A percentile compares a stretch with the other conserved stretches of the same genome.
Evolutionary conservation across 305 asterid species (phyloP).

Genomic region (Lippia alba): DNA sequence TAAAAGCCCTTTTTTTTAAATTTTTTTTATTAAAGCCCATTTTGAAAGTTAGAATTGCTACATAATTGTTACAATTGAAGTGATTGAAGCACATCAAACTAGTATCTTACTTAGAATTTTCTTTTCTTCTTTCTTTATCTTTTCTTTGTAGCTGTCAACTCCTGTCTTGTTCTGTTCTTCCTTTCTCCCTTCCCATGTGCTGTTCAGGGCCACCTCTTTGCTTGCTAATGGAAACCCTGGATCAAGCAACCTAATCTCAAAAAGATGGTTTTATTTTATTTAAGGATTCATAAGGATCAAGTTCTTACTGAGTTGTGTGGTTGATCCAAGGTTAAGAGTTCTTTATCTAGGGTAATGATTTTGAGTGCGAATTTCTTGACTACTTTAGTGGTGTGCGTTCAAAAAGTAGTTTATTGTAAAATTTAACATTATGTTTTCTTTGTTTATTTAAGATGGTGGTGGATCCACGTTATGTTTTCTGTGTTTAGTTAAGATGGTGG

Average conservation of each 20-base stretch:
- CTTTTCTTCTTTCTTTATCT: not conserved
- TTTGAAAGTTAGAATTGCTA: too few relatives aligned
- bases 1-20: too few relatives aligned
- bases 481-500: too few relatives aligned
- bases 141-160: slow-evolving; percentile 41
- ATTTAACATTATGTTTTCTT: too few relatives aligned
- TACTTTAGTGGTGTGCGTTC: too few relatives aligned
- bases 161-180: slow-evolving; percentile 43
- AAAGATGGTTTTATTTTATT: not conserved
- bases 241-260: not conserved
- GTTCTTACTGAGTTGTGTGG: too few relatives aligned
- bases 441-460: too few relatives aligned
- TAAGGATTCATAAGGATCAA: not conserved
- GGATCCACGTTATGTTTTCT: too few relatives aligned
- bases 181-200: slow-evolving; percentile 38
- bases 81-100: slow-evolving; percentile 16
- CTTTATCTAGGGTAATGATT: too few relatives aligned
- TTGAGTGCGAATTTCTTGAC: too few relatives aligned
- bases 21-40: not conserved
- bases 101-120: not conserved
- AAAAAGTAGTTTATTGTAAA: too few relatives aligned
- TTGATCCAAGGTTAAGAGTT: not conserved
- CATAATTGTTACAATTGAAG: not conserved
- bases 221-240: not conserved
- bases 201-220: slow-evolving; percentile 40